Conservation (phyloP, 2,329 filamentous ascomycete genomes). For the Cercospora sesami region DNA sequence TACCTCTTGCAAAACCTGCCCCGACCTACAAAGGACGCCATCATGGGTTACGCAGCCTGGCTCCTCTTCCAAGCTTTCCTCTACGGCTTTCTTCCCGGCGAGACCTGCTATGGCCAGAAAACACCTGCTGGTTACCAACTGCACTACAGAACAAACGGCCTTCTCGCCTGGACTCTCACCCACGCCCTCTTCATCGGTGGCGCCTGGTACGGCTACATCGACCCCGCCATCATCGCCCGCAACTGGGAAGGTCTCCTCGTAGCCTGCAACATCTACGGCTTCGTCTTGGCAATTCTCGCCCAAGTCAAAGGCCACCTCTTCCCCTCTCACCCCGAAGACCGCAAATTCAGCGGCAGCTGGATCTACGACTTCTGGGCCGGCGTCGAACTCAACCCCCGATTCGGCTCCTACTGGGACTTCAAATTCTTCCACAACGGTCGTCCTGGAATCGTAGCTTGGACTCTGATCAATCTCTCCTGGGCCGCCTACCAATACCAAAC, state of each 20-base stretch:
- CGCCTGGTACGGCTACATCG: slow-evolving; percentile 15
- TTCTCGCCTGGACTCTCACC: slow-evolving; percentile 21
- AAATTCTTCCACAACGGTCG: slow-evolving; percentile 27
- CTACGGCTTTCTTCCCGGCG: slow-evolving; percentile 15
- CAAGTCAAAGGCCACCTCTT: slow-evolving; percentile 22
- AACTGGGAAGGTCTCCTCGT: slow-evolving; percentile 28
- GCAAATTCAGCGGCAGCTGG: slow-evolving; percentile 24
- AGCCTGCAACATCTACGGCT: slow-evolving; percentile 24
- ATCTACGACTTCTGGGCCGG: slow-evolving; percentile 27
- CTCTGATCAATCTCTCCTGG: slow-evolving; percentile 26
- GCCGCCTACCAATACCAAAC: slow-evolving; percentile 25
- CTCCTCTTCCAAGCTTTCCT: slow-evolving; percentile 18
- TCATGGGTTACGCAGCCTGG: slow-evolving; percentile 15
- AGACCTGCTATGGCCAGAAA: slow-evolving; percentile 16
- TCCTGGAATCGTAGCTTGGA: slow-evolving; percentile 27
- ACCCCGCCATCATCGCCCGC: slow-evolving; percentile 21
- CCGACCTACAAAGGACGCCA: slow-evolving; percentile 4
- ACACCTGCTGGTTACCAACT: slow-evolving; percentile 16
- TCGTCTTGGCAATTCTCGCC: slow-evolving; percentile 19
- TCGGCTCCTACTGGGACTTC: slow-evolving; percentile 21
- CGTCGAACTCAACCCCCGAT: slow-evolving; percentile 25
- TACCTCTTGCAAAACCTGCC: slow-evolving; percentile 14
- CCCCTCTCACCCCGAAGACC: slow-evolving; percentile 23
- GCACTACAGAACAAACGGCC: slow-evolving; percentile 20
- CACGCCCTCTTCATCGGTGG: slow-evolving; percentile 21